phyloP scores from a whole-genome alignment of 1,139 yeast species.

The Yamadazyma blattariae region DNA sequence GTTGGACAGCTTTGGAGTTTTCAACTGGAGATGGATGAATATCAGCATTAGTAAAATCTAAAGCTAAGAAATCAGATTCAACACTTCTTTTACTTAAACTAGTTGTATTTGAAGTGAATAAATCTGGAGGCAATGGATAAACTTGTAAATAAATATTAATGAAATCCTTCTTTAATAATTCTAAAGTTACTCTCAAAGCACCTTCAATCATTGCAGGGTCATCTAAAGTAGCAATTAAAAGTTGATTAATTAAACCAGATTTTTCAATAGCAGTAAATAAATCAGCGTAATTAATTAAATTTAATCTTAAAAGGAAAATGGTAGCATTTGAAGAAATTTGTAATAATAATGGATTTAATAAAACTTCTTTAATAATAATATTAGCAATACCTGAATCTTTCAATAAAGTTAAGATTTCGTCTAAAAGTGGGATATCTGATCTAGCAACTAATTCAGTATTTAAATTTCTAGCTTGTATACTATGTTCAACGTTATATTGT shows the following conservation, averaged over 20 bases:
- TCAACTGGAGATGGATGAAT: too few relatives aligned
- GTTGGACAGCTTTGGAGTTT: too few relatives aligned
- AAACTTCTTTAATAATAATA: slow-evolving; percentile 21
- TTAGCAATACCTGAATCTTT: slow-evolving; percentile 23
- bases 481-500: not conserved
- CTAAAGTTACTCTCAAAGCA: slow-evolving; percentile 21
- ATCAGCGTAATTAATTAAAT: slow-evolving; percentile 22
- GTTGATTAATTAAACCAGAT: slow-evolving; percentile 24
- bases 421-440: slow-evolving; percentile 21
- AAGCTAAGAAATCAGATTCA: slow-evolving; percentile 2
- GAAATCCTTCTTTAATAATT: slow-evolving; percentile 22
- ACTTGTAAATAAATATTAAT: slow-evolving; percentile 14
- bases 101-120: not conserved
- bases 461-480: not conserved
- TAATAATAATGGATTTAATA: slow-evolving; percentile 21
- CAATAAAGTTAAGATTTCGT: slow-evolving; percentile 19
- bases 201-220: slow-evolving; percentile 28
- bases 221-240: slow-evolving; percentile 20
- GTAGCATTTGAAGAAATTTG: slow-evolving; percentile 22
- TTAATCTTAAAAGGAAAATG: slow-evolving; percentile 19
- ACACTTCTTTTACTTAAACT: not conserved
- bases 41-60: not conserved
- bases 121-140: slow-evolving; percentile 6
- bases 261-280: slow-evolving; percentile 24
- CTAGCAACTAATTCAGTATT: slow-evolving; percentile 8